Conservation (phyloP, 2,329 filamentous ascomycete genomes). For the Epichloe sibirici region DNA sequence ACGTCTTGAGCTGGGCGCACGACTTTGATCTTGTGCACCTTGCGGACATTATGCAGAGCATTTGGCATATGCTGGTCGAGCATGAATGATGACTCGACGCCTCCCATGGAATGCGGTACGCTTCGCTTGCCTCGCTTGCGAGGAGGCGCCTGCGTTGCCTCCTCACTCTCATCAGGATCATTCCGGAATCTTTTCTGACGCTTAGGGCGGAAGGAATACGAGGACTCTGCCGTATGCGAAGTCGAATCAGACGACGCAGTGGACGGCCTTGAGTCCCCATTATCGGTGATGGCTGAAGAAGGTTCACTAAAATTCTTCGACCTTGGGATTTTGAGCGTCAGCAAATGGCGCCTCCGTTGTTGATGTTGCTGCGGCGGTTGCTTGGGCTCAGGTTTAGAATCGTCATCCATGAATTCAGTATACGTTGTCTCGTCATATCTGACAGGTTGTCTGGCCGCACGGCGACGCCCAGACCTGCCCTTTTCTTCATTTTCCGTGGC, state of each 20-base stretch:
- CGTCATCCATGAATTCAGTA: slow-evolving; percentile 8
- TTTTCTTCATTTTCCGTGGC: slow-evolving; percentile 2
- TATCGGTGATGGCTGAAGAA: slow-evolving; percentile 24
- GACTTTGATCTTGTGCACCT: slow-evolving; percentile 27
- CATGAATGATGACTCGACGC: slow-evolving; percentile 8
- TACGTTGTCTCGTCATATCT: slow-evolving; percentile 7
- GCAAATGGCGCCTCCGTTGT: slow-evolving; percentile 18
- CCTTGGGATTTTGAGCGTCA: slow-evolving; percentile 29
- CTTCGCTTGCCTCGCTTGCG: slow-evolving; percentile 26
- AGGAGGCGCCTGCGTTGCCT: slow-evolving; percentile 22
- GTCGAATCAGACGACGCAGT: slow-evolving; percentile 42
- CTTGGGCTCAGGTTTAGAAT: slow-evolving; percentile 14
- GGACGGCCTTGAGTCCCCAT: slow-evolving; percentile 37
- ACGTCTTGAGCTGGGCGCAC: slow-evolving; percentile 17
- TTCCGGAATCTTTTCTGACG: slow-evolving; percentile 41
- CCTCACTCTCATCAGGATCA: slow-evolving; percentile 31
- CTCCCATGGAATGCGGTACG: slow-evolving; percentile 6
- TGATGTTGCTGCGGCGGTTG: not conserved
- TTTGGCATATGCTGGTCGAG: slow-evolving; percentile 12
- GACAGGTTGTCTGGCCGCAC: slow-evolving; percentile 4
- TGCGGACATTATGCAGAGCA: slow-evolving; percentile 15
- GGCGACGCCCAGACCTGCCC: slow-evolving; percentile 9
- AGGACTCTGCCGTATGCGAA: slow-evolving; percentile 35
- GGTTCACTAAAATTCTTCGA: slow-evolving; percentile 27
- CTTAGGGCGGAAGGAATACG: slow-evolving; percentile 42